Conservation (phyloP, 1,284 basidiomycete species). For the Ustilago crameri region DNA sequence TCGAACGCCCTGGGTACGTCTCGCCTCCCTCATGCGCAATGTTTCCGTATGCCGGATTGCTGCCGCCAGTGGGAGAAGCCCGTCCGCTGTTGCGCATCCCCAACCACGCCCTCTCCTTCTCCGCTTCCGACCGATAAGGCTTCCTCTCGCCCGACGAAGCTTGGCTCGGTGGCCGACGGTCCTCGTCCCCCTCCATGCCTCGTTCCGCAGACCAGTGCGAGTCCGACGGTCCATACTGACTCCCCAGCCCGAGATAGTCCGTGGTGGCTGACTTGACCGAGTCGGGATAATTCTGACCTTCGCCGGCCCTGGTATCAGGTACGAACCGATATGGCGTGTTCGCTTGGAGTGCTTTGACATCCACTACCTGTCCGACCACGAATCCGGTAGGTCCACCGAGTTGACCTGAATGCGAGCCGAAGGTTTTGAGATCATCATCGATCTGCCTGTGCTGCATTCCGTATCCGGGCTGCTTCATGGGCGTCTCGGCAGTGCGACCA, state of each 20-base stretch:
- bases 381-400: conserved; percentile 30
- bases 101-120: conserved; percentile 46
- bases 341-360: conserved; percentile 50
- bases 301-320: conserved; percentile 18
- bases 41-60: conserved; percentile 19
- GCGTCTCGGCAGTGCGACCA: conserved; percentile 80
- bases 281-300: conserved; percentile 9
- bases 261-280: conserved; percentile 23
- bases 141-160: conserved; percentile 10
- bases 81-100: conserved; percentile 32
- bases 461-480: conserved; percentile 87
- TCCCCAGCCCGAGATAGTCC: conserved; percentile 34
- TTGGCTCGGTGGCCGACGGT: conserved; percentile 2
- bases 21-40: conserved; percentile 7
- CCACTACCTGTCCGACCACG: conserved; percentile 58
- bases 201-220: conserved; percentile 24
- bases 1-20: conserved; percentile 8
- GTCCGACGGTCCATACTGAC: conserved; percentile 17
- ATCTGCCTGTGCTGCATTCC: conserved; percentile 91
- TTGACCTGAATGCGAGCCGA: conserved; percentile 24
- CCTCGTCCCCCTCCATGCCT: conserved; percentile 1
- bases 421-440: conserved; percentile 76
- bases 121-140: conserved; percentile 39
- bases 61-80: conserved; percentile 10
- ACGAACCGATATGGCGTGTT: conserved; percentile 39